Percentiles rank a stretch among this genome's conserved stretches.
phyloP scores from a whole-genome alignment of 2,329 filamentous ascomycete species.

The Ophiocordyceps camponoti-rufipedis region DNA sequence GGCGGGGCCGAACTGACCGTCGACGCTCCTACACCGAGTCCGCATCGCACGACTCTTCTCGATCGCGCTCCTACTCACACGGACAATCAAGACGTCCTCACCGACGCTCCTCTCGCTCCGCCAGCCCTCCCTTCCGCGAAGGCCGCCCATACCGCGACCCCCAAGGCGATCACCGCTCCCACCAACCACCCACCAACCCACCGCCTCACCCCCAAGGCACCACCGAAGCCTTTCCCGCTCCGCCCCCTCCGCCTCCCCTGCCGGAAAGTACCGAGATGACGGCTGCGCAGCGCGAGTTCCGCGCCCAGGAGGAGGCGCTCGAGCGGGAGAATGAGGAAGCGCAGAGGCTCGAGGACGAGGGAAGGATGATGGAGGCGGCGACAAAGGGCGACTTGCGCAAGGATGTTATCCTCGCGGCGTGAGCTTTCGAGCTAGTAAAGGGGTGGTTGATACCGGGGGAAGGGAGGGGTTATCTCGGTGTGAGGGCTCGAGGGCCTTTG shows the following conservation, averaged over 20 bases:
- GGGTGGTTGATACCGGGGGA: neutral
- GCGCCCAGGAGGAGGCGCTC: conserved; percentile 30
- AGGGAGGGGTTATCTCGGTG: no score
- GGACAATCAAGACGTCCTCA: neutral
- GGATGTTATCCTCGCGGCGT: conserved; percentile 6
- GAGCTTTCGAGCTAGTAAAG: neutral
- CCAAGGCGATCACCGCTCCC: conserved; percentile 7
- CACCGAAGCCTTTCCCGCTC: neutral
- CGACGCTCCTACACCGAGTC: conserved; percentile 8
- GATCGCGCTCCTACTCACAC: conserved; percentile 1
- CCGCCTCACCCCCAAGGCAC: neutral
- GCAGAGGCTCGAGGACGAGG: conserved; percentile 30
- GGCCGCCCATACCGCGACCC: neutral
- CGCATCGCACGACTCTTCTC: conserved; percentile 3
- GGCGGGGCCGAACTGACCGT: conserved; percentile 5
- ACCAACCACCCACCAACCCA: conserved; percentile 5
- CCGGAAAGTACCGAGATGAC: conserved; percentile 16
- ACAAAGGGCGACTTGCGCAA: conserved; percentile 8
- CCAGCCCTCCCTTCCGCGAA: conserved; percentile 3
- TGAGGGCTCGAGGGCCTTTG: no score
- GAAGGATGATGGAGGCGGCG: conserved; percentile 8
- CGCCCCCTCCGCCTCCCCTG: conserved; percentile 5
- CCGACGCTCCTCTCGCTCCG: conserved; percentile 7
- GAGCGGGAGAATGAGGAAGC: conserved; percentile 36
- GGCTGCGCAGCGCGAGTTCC: conserved; percentile 25